These are phyloP conservation scores for Aspergillus mulundensis DNA, from an alignment of 495 filamentous ascomycete species.

Conservation along the genomic window DNA sequence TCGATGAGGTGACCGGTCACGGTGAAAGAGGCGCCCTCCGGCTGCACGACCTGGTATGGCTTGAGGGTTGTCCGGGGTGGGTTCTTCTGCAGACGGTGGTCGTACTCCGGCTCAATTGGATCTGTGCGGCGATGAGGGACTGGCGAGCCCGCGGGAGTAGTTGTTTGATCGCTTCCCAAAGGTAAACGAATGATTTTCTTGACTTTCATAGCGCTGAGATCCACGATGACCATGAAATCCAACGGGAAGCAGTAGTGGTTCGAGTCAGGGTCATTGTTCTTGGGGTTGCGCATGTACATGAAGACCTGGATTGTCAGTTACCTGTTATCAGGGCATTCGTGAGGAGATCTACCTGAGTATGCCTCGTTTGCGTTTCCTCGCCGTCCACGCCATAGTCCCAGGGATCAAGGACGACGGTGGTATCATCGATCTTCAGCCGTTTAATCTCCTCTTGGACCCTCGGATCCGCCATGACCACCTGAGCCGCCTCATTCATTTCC, in stretches of 20 bases:
- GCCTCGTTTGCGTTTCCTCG: slow-evolving; percentile 24
- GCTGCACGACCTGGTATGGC: slow-evolving; percentile 71
- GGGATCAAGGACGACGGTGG: slow-evolving; percentile 13
- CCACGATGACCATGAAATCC: too few relatives aligned
- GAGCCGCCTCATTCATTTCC: too few relatives aligned
- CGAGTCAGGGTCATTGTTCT: too few relatives aligned
- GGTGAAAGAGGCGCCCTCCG: slow-evolving; percentile 69
- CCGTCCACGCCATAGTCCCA: slow-evolving; percentile 28
- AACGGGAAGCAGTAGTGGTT: too few relatives aligned
- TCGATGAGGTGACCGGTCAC: slow-evolving; percentile 35
- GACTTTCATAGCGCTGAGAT: too few relatives aligned
- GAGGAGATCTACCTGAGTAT: neutral
- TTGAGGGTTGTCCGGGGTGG: slow-evolving; percentile 57
- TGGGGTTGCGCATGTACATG: too few relatives aligned
- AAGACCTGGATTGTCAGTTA: too few relatives aligned
- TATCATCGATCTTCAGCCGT: slow-evolving; percentile 7
- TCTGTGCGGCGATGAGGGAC: too few relatives aligned
- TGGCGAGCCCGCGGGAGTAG: too few relatives aligned
- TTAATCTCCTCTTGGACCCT: slow-evolving; percentile 15
- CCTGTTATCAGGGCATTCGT: neutral
- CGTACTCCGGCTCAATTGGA: slow-evolving; percentile 29
- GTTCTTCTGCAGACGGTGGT: slow-evolving; percentile 37
- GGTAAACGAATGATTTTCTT: too few relatives aligned
- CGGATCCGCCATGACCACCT: slow-evolving; percentile 5
- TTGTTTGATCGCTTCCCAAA: too few relatives aligned